Evolutionary conservation across 129 eudicot species (phyloP).

Genomic region (Flaveria bidentis): DNA sequence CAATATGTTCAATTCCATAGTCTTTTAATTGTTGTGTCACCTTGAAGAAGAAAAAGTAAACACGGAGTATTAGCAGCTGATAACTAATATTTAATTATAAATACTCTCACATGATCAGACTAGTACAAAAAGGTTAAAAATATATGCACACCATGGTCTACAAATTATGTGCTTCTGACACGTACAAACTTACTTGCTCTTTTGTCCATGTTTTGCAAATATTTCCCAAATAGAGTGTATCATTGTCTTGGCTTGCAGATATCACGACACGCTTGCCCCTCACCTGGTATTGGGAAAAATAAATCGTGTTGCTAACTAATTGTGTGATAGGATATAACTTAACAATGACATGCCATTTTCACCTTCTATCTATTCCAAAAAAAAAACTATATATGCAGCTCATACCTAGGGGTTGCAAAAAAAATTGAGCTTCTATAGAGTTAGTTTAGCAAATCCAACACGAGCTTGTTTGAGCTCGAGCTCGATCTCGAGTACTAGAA

Average conservation of each 20-base stretch:
- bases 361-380: slow-evolving; percentile 11
- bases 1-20: slow-evolving; percentile 35
- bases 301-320: neutral
- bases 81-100: neutral
- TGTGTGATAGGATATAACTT: neutral
- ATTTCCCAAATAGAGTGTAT: slow-evolving; percentile 47
- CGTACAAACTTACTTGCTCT: slow-evolving; percentile 44
- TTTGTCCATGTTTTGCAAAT: slow-evolving; percentile 51
- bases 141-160: neutral
- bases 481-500: neutral
- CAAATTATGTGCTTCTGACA: slow-evolving; percentile 7
- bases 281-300: slow-evolving; percentile 38
- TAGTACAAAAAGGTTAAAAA: neutral
- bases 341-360: slow-evolving; percentile 18
- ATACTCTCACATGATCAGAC: neutral
- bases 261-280: slow-evolving; percentile 44
- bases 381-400: slow-evolving; percentile 17
- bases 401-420: neutral
- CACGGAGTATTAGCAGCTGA: slow-evolving; percentile 18
- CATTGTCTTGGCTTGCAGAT: slow-evolving; percentile 46
- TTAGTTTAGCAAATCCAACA: neutral
- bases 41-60: slow-evolving; percentile 32
- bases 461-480: neutral
- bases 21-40: slow-evolving; percentile 43
- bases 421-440: neutral